Conservation (phyloP, 805 yeast genomes). For the Myxozyma neotropica region DNA sequence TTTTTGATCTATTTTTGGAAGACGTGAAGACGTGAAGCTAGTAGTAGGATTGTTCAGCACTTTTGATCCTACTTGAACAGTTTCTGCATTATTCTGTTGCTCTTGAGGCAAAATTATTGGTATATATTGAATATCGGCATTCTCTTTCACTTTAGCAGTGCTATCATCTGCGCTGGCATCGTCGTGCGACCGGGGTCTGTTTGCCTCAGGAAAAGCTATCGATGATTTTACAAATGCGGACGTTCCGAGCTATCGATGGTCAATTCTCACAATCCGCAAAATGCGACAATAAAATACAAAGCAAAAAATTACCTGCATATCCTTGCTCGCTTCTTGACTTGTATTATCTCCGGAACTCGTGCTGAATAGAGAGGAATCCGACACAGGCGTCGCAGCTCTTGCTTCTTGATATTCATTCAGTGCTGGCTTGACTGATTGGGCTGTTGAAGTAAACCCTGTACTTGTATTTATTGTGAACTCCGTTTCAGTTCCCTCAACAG, state of each 20-base stretch:
- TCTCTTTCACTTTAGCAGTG: too few relatives aligned
- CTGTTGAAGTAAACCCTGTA: constrained; percentile 1
- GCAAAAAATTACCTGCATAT: background rate
- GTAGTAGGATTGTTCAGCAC: background rate
- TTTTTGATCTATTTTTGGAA: too few relatives aligned
- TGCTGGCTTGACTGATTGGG: background rate
- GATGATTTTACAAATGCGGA: too few relatives aligned
- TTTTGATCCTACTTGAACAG: too few relatives aligned
- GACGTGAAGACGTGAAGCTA: background rate
- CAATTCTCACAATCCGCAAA: too few relatives aligned
- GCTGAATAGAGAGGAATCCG: background rate
- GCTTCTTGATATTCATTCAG: background rate
- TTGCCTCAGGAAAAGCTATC: too few relatives aligned
- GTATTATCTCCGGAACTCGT: background rate
- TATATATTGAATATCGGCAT: too few relatives aligned
- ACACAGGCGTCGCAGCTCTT: background rate
- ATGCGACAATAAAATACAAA: background rate
- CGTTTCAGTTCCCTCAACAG: background rate
- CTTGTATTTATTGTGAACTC: background rate
- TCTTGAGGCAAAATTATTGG: too few relatives aligned
- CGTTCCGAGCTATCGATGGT: too few relatives aligned
- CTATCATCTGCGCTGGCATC: too few relatives aligned
- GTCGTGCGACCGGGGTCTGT: too few relatives aligned
- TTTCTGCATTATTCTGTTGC: too few relatives aligned
- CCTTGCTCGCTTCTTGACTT: background rate